Evolutionary conservation across 805 yeast species (phyloP).

Genomic region (Pichia manshurica): DNA sequence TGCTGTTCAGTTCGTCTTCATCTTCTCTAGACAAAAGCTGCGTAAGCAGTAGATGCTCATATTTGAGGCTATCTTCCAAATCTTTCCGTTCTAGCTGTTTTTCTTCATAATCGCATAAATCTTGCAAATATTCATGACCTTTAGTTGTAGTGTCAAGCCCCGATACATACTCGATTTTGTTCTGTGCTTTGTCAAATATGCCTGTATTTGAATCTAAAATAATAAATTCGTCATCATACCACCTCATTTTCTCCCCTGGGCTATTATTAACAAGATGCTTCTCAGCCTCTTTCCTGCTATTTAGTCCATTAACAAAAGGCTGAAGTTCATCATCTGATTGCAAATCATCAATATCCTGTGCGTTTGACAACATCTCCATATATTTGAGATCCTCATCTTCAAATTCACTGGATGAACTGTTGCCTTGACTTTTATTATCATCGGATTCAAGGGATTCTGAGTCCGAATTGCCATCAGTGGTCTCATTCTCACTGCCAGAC

Average conservation of each 20-base stretch:
- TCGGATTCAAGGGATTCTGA: no score
- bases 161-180: not conserved
- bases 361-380: not conserved
- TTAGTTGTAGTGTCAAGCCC: conserved; percentile 7
- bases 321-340: conserved; percentile 6
- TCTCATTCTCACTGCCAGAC: conserved; percentile 36
- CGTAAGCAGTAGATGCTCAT: conserved; percentile 6
- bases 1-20: not conserved
- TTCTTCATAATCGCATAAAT: conserved; percentile 6
- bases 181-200: not conserved
- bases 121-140: conserved; percentile 10
- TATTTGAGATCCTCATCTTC: not conserved
- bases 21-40: not conserved
- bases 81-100: conserved; percentile 2
- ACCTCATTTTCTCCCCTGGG: not conserved
- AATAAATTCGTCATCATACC: conserved; percentile 7
- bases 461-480: no score
- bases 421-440: conserved; percentile 32
- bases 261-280: not conserved
- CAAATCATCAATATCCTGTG: conserved; percentile 8
- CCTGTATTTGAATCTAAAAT: not conserved
- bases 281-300: not conserved
- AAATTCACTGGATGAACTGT: not conserved
- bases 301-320: not conserved
- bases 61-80: conserved; percentile 3